These are phyloP conservation scores for Claviceps quebecensis DNA, from an alignment of 2,329 filamentous ascomycete species.

Conservation along the genomic window DNA sequence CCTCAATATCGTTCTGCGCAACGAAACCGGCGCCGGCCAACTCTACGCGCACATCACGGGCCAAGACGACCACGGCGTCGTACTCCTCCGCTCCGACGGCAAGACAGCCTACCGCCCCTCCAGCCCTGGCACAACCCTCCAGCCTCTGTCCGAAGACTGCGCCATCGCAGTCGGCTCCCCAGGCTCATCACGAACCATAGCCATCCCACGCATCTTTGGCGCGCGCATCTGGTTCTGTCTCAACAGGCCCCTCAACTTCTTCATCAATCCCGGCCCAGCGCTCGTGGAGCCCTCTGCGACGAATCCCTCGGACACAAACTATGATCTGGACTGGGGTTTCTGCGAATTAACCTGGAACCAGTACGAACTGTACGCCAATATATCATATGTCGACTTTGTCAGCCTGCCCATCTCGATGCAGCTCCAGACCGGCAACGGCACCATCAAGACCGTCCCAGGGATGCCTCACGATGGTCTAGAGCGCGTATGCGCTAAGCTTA, in stretches of 20 bases:
- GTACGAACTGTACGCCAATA: slow-evolving; percentile 49
- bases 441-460: slow-evolving; percentile 32
- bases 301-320: slow-evolving; percentile 50
- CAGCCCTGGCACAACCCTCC: slow-evolving; percentile 37
- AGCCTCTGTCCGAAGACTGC: slow-evolving; percentile 40
- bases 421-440: slow-evolving; percentile 33
- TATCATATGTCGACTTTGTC: slow-evolving; percentile 67
- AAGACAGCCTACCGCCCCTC: slow-evolving; percentile 49
- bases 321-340: slow-evolving; percentile 49
- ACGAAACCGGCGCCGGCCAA: slow-evolving; percentile 45
- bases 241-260: slow-evolving; percentile 47
- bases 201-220: slow-evolving; percentile 55
- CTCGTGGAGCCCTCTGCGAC: slow-evolving; percentile 63
- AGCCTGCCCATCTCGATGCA: slow-evolving; percentile 45
- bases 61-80: slow-evolving; percentile 38
- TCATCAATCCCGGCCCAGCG: slow-evolving; percentile 56
- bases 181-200: slow-evolving; percentile 44
- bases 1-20: slow-evolving; percentile 48
- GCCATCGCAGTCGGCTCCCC: slow-evolving; percentile 49
- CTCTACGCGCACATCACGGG: slow-evolving; percentile 60
- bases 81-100: slow-evolving; percentile 53
- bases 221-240: slow-evolving; percentile 60
- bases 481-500: slow-evolving; percentile 29
- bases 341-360: slow-evolving; percentile 55
- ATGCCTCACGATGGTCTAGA: slow-evolving; percentile 32